Evolutionary conservation across 306 rosid genomes (phyloP), one percentile per base, ranked within the genome.

Genomic region (Vigna trinervia): DNA sequence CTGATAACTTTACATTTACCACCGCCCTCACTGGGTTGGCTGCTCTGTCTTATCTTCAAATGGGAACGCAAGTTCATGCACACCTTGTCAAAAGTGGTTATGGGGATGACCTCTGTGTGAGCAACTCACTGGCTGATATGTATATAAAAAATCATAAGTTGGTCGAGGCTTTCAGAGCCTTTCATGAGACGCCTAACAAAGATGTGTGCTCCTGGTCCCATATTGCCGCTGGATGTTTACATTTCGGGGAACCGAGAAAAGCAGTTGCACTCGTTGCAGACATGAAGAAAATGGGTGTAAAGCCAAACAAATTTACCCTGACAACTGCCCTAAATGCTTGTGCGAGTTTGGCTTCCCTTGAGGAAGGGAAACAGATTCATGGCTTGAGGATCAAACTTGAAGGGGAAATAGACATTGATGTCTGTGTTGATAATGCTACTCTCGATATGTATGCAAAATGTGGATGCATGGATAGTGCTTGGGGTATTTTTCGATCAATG

Each of bases 361-460:
- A 90, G 73, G 97, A 87, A 80, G 97, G 97, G 72, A 87, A 85
- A 79, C 89, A 90, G 74, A 10, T 84, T 60, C 95, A 92, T 85
- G 91, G 73, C 69, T 84, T 92, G 87, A 88, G 90, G 84, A 85
- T 87, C 69, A 87, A 90, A 78, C 91, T 87, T 13, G 95, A 88
- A 72, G 64, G 68, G 15, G 89, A 84, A 9, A 74, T 88, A 26
- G 97, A 92, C 12, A 74, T 88, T 26, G 97, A 92, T 83, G 78
- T 84, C 20, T 90, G 97, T 39, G 93, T 90, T 23, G 97, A 92
- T 77, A 92, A 92, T 52, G 93, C 97, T 41, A 77, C 90, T 69
- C 88, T 92, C 41, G 97, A 92, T 82, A 90, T 92, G 97, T 92
- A 92, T 84, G 93, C 90, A 77, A 92, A 92, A 87, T 84, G 93